A percentile compares a stretch with the other conserved stretches of the same genome.
phyloP scores from a whole-genome alignment of 2,329 filamentous ascomycete genomes.

The Aureobasidium pullulans region DNA sequence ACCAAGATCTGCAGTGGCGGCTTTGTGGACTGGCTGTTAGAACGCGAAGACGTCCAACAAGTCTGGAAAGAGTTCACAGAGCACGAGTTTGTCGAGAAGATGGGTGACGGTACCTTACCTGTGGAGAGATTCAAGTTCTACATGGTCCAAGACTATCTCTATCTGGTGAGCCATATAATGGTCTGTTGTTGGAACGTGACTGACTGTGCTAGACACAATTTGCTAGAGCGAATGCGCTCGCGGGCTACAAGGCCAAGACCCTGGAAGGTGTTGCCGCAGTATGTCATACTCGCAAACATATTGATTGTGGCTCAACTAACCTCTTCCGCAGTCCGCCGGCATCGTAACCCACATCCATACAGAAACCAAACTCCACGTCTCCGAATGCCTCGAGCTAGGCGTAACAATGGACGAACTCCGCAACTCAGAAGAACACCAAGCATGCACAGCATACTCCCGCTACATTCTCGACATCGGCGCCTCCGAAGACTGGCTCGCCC shows the following conservation, averaged over 20 bases:
- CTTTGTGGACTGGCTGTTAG: slow-evolving; percentile 77
- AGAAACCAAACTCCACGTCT: slow-evolving; percentile 74
- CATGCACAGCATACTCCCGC: slow-evolving; percentile 74
- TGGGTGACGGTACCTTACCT: slow-evolving; percentile 70
- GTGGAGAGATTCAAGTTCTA: slow-evolving; percentile 78
- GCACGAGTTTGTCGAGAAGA: slow-evolving; percentile 71
- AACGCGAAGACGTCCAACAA: slow-evolving; percentile 62
- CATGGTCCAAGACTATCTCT: slow-evolving; percentile 86
- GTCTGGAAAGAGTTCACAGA: slow-evolving; percentile 71
- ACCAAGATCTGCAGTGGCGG: slow-evolving; percentile 42
- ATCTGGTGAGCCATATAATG: slow-evolving; percentile 51
- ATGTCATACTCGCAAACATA: slow-evolving; percentile 13
- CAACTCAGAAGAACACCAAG: slow-evolving; percentile 64
- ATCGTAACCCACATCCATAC: slow-evolving; percentile 70
- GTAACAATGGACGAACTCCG: slow-evolving; percentile 68
- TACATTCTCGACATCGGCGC: slow-evolving; percentile 86
- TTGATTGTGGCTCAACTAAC: slow-evolving; percentile 13
- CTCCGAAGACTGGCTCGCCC: slow-evolving; percentile 77
- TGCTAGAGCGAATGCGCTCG: slow-evolving; percentile 75
- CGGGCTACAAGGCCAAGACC: slow-evolving; percentile 73
- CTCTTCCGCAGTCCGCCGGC: slow-evolving; percentile 46
- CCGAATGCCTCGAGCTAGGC: slow-evolving; percentile 76
- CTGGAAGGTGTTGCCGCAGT: slow-evolving; percentile 67
- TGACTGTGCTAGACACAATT: slow-evolving; percentile 61
- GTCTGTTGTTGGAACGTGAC: not conserved